Percentiles rank a stretch among this genome's conserved stretches.
phyloP scores from a whole-genome alignment of 495 filamentous ascomycete species.

The Penicillium pulvis region DNA sequence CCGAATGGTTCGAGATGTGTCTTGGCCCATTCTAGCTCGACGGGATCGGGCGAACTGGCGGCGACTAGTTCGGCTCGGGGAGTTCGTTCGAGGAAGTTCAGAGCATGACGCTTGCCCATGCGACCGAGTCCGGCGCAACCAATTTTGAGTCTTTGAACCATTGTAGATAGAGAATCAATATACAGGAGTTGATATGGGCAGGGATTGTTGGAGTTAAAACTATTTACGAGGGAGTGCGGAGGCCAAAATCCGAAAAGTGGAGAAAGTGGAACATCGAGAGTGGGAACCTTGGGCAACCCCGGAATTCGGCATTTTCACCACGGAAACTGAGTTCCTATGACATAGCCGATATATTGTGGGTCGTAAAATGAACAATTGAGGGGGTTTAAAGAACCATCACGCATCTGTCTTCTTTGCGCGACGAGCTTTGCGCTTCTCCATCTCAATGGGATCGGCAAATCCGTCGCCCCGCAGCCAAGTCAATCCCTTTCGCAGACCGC shows the following conservation, averaged over 20 bases:
- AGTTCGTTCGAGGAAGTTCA: constrained; percentile 54
- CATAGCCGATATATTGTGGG: background rate
- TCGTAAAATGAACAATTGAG: too few relatives aligned
- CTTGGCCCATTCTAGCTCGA: constrained; percentile 55
- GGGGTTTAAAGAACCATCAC: too few relatives aligned
- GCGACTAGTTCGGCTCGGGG: constrained; percentile 57
- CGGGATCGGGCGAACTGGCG: constrained; percentile 50
- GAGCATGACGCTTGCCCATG: constrained; percentile 60
- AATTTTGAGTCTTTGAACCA: constrained; percentile 42
- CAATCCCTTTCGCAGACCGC: constrained; percentile 68
- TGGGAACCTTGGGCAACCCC: background rate
- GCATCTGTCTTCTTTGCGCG: constrained; percentile 30
- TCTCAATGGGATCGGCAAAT: constrained; percentile 50
- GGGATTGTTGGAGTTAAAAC: background rate
- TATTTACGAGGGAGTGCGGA: constrained; percentile 23
- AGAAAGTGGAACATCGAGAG: background rate
- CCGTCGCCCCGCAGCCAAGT: constrained; percentile 75
- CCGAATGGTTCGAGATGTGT: constrained; percentile 49
- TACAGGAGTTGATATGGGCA: background rate
- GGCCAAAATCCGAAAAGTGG: constrained; percentile 21
- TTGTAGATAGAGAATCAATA: background rate
- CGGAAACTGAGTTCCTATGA: constrained; percentile 31
- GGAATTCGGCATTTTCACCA: constrained; percentile 11
- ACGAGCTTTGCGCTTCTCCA: constrained; percentile 35
- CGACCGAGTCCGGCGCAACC: constrained; percentile 58